Evolutionary conservation across 2,329 filamentous ascomycete species (phyloP).

Genomic region (Arthrobotrys pseudoclavata): DNA sequence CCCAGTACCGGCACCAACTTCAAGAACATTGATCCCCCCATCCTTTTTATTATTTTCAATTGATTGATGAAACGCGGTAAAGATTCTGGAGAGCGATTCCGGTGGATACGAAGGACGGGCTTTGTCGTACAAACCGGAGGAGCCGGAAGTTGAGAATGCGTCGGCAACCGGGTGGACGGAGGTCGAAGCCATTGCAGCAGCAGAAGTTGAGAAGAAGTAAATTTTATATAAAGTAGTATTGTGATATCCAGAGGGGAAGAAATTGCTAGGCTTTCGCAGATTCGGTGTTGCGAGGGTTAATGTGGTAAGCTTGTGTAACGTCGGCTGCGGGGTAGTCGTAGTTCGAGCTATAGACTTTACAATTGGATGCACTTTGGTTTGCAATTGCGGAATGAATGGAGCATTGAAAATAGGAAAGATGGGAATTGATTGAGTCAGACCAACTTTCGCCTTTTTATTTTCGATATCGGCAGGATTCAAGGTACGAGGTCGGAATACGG

Average conservation of each 20-base stretch:
- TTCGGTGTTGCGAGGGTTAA: neutral
- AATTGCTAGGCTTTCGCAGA: slow-evolving; percentile 7
- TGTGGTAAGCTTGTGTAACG: slow-evolving; percentile 14
- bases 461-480: slow-evolving; percentile 3
- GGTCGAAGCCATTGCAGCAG: neutral
- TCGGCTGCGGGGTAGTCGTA: slow-evolving; percentile 12
- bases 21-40: slow-evolving; percentile 40
- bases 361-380: neutral
- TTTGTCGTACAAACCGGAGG: slow-evolving; percentile 54
- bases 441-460: neutral
- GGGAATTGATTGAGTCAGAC: neutral
- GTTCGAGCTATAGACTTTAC: neutral
- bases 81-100: slow-evolving; percentile 37
- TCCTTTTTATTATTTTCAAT: neutral
- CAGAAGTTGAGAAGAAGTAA: neutral
- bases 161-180: slow-evolving; percentile 47
- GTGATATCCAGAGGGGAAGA: neutral
- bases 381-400: slow-evolving; percentile 4
- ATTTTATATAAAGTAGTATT: neutral
- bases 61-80: slow-evolving; percentile 30
- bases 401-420: neutral
- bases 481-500: neutral
- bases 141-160: slow-evolving; percentile 50
- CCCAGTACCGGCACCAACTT: slow-evolving; percentile 52
- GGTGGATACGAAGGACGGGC: slow-evolving; percentile 49